Evolutionary conservation across 164 flowering plant species (phyloP).

Genomic region (Echeveria elegans): DNA sequence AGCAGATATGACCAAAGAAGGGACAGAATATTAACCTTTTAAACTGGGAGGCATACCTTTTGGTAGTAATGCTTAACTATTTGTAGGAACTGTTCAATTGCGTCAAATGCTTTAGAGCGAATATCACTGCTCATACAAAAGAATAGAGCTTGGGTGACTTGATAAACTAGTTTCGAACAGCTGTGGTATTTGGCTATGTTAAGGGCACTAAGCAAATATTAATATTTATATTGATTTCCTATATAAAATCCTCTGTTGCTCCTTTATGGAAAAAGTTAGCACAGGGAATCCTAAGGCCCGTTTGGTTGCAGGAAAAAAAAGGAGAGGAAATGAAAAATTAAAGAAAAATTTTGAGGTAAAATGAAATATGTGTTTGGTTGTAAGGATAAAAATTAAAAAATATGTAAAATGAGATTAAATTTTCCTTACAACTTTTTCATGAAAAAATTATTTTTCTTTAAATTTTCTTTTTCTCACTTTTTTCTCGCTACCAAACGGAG

Average conservation of each 20-base stretch:
- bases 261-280: background rate
- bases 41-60: constrained; percentile 39
- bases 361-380: too few relatives aligned
- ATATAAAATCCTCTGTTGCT: background rate
- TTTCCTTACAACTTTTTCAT: too few relatives aligned
- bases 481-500: too few relatives aligned
- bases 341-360: too few relatives aligned
- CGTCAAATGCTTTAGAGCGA: constrained; percentile 84
- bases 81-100: constrained; percentile 93
- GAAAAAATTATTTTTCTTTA: too few relatives aligned
- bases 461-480: too few relatives aligned
- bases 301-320: too few relatives aligned
- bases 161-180: background rate
- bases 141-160: background rate
- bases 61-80: constrained; percentile 69
- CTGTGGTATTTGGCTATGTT: background rate
- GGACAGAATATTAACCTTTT: background rate
- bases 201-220: background rate
- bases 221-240: background rate
- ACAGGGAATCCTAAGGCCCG: background rate
- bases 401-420: too few relatives aligned
- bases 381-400: too few relatives aligned
- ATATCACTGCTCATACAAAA: constrained; percentile 59
- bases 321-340: too few relatives aligned
- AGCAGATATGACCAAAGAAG: background rate